Base-by-base conservation (phyloP, 2,329 filamentous ascomycete genomes). In the Ophiostoma montium region DNA sequence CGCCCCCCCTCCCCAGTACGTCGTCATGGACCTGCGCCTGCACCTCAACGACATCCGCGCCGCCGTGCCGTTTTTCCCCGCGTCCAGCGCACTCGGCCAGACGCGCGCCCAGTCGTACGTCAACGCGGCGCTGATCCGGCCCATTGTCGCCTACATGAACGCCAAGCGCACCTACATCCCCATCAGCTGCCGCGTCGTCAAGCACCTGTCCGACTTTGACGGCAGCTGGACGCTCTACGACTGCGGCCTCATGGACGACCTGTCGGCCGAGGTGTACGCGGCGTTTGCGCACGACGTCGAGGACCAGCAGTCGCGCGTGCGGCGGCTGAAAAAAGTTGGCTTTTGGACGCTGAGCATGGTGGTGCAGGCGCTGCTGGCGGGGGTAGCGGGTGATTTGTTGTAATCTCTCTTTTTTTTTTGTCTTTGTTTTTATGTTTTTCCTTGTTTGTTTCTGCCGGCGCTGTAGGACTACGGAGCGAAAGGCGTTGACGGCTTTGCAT, bases 141-240 rank as follows among this genome's bases (percentile, higher is more conserved):
- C 92, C 15, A 98, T 98, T 53, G 89, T 98, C 36, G 92, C 92
- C 7, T 98, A 96, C 63, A 96, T 98, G 66, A 98, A 98, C 65
- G 86, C 87, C 38, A 86, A 88, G 63, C 83, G 82, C 61, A 94
- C 90, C 0, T 96, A 95, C 60, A 96, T 98, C 39, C 92, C 92
- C 23, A 87, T 98, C 58, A 85, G 83, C 58, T 96, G 92, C 67
- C 84, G 90, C 53, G 86, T 98, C 45, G 87, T 96, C 55, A 98
- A 98, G 69, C 80, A 81, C 7, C 76, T 81, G 16, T 76, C 76
- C 52, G 92, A 98, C 62, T 98, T 98, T 60, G 86, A 96, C 63
- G 92, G 92, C 32, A 86, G 84, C 57, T 96, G 92, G 92, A 90
- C 89, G 3, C 75, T 94, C 27, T 96, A 85, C 62, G 92, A 98